Conservation (phyloP, 2,329 filamentous ascomycete species). For the Domatiomyces catenatus region DNA sequence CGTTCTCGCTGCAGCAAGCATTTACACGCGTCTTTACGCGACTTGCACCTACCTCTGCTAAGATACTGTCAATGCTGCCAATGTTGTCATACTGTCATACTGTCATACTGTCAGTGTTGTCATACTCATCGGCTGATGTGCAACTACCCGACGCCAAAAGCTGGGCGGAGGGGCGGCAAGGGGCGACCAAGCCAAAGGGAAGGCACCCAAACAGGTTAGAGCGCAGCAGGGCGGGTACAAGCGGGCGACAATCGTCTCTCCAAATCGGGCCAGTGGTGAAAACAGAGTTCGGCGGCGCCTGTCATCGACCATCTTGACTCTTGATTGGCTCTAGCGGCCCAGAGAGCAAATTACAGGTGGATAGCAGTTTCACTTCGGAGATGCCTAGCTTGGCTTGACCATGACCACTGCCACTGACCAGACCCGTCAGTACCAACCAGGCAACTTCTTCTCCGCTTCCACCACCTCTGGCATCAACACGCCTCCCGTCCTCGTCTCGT, state of each 20-base stretch:
- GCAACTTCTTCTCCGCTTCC: slow-evolving; percentile 11
- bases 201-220: neutral
- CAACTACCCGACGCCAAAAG: neutral
- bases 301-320: neutral
- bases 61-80: too few species aligned
- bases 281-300: neutral
- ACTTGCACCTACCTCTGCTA: too few species aligned
- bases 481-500: slow-evolving; percentile 32
- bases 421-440: neutral
- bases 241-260: neutral
- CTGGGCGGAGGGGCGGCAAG: neutral
- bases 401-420: neutral
- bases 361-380: neutral
- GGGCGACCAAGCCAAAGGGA: neutral
- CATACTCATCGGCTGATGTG: neutral
- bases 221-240: too few species aligned
- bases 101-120: too few species aligned
- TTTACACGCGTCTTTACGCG: too few species aligned
- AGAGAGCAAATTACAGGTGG: neutral
- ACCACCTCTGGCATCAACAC: slow-evolving; percentile 21
- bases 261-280: neutral
- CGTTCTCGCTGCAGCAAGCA: too few species aligned
- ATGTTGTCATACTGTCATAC: too few species aligned
- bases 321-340: neutral
- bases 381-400: neutral